phyloP scores from a whole-genome alignment of 2,329 filamentous ascomycete genomes.

The Moelleriella libera region DNA sequence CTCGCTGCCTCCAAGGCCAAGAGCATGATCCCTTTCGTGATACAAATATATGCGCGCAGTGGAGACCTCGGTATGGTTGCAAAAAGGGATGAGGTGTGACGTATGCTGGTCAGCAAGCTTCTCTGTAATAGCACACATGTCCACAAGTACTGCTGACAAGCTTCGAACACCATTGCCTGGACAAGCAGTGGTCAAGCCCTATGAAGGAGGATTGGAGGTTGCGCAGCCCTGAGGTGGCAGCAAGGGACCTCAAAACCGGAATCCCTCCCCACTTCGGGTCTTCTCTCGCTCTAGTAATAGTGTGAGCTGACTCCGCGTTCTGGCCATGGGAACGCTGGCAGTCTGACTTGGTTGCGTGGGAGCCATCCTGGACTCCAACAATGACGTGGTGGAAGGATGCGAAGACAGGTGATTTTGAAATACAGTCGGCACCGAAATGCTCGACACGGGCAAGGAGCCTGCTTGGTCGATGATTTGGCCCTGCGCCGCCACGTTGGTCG shows the following conservation, averaged over 20 bases:
- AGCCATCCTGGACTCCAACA: conserved; percentile 24
- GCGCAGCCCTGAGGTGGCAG: too few species aligned
- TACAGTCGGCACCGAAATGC: conserved; percentile 7
- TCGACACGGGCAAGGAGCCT: conserved; percentile 15
- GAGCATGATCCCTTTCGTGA: too few species aligned
- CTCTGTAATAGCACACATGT: too few species aligned
- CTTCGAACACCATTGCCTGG: too few species aligned
- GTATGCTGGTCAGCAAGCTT: too few species aligned
- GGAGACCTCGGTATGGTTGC: too few species aligned
- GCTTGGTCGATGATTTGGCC: conserved; percentile 29
- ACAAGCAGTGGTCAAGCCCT: too few species aligned
- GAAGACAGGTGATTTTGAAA: conserved; percentile 12
- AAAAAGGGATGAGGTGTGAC: too few species aligned
- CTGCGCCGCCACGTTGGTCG: conserved; percentile 24
- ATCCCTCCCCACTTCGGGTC: conserved; percentile 10
- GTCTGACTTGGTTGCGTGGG: conserved; percentile 34
- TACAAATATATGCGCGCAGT: too few species aligned
- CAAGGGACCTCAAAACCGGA: not conserved
- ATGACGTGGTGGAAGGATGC: conserved; percentile 10
- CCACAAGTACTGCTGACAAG: too few species aligned
- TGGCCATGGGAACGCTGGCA: conserved; percentile 33
- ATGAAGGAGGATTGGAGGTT: too few species aligned
- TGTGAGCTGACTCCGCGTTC: conserved; percentile 46
- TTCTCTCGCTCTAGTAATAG: conserved; percentile 42
- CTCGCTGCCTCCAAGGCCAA: too few species aligned